A percentile compares a stretch with the other conserved stretches of the same genome.
These are phyloP conservation scores for Fusarium dimerum DNA, from an alignment of 2,329 filamentous ascomycete species.

Conservation along the genomic window DNA sequence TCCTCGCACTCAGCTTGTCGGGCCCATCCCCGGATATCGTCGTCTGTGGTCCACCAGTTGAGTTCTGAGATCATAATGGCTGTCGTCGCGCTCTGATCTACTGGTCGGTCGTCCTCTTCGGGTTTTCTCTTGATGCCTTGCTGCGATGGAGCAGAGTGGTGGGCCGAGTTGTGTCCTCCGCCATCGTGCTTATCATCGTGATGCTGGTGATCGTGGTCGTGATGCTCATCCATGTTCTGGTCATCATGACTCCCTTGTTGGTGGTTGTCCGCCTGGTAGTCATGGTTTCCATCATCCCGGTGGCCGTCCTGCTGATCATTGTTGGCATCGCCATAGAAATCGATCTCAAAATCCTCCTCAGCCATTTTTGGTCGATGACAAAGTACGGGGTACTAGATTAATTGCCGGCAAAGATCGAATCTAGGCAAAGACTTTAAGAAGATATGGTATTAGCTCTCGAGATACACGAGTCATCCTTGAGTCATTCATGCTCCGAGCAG, in stretches of 20 bases:
- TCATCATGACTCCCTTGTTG: conserved; percentile 35
- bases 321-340: conserved; percentile 66
- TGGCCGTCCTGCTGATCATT: conserved; percentile 45
- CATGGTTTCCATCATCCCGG: conserved; percentile 29
- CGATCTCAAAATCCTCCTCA: conserved; percentile 72
- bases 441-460: conserved; percentile 31
- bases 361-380: conserved; percentile 51
- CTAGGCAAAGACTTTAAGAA: conserved; percentile 11
- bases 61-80: conserved; percentile 87
- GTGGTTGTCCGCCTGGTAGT: conserved; percentile 30
- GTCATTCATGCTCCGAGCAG: conserved; percentile 28
- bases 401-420: conserved; percentile 12
- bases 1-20: conserved; percentile 77
- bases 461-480: conserved; percentile 28
- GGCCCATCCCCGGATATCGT: conserved; percentile 88
- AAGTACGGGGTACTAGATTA: conserved; percentile 14
- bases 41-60: conserved; percentile 96
- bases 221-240: conserved; percentile 43
- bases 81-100: conserved; percentile 61
- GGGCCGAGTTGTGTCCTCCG: conserved; percentile 41
- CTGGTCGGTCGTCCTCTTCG: conserved; percentile 57
- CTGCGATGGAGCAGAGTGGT: conserved; percentile 37
- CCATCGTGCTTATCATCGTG: conserved; percentile 3
- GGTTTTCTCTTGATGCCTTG: conserved; percentile 63
- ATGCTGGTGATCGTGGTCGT: conserved; percentile 38